These are phyloP conservation scores for Aureobasidium sp. DNA, from an alignment of 2,329 filamentous ascomycete genomes.

Conservation along the genomic window DNA sequence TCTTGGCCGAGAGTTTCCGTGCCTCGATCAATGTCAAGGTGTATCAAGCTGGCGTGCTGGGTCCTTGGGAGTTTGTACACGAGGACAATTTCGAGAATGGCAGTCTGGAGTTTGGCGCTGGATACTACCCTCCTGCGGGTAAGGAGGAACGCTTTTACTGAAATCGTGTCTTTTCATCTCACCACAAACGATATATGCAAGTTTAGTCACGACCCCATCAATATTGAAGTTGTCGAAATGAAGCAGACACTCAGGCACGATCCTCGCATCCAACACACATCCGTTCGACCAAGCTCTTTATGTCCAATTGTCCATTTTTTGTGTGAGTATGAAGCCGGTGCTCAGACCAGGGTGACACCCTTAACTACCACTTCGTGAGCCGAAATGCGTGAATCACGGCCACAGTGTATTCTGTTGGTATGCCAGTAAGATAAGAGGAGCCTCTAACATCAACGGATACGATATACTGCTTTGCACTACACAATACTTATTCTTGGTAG, in stretches of 20 bases:
- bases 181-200: not conserved
- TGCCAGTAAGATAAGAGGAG: no score
- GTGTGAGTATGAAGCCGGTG: not conserved
- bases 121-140: conserved; percentile 39
- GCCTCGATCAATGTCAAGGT: conserved; percentile 39
- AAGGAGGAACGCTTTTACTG: conserved; percentile 31
- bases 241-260: not conserved
- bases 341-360: not conserved
- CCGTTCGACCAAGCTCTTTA: not conserved
- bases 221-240: not conserved
- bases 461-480: no score
- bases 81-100: conserved; percentile 37
- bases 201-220: not conserved
- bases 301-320: not conserved
- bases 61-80: conserved; percentile 35
- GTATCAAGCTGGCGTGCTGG: conserved; percentile 30
- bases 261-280: not conserved
- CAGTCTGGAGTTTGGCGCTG: conserved; percentile 45
- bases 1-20: conserved; percentile 41
- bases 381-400: no score
- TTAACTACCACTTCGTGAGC: no score
- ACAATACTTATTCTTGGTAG: no score
- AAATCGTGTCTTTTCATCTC: not conserved
- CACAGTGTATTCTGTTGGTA: no score
- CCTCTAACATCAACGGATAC: no score